phyloP scores from a whole-genome alignment of 352 stramenopile genomes.

The Globisporangium paddicum region DNA sequence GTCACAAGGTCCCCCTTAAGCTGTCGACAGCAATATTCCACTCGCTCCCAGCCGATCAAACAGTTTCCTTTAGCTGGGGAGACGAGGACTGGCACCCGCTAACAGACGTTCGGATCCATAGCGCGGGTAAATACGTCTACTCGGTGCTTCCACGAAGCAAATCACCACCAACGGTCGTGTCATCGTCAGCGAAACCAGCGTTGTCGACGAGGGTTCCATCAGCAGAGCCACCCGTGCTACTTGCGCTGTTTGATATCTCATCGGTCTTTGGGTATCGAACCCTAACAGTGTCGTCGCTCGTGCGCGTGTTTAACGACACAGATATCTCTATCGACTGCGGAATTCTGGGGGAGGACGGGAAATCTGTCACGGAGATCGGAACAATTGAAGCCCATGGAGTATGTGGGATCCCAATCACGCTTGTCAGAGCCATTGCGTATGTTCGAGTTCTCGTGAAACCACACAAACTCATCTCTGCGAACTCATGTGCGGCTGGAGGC shows the following conservation, averaged over 20 bases:
- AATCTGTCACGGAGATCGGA: conserved; percentile 50
- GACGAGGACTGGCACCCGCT: conserved; percentile 68
- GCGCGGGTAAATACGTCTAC: conserved; percentile 74
- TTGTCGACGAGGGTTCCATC: neutral
- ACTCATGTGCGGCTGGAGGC: neutral
- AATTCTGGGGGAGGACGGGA: conserved; percentile 51
- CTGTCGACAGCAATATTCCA: conserved; percentile 65
- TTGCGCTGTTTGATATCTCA: conserved; percentile 74
- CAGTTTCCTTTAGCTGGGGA: conserved; percentile 69
- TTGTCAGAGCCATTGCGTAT: conserved; percentile 47
- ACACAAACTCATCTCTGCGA: conserved; percentile 13
- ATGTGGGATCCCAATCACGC: conserved; percentile 60
- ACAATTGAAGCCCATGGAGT: conserved; percentile 59
- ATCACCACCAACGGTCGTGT: neutral
- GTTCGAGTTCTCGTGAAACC: conserved; percentile 65
- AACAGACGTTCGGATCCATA: conserved; percentile 73
- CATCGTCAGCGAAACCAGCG: neutral
- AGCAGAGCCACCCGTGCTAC: conserved; percentile 22
- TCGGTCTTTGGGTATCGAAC: conserved; percentile 63
- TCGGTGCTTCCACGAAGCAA: conserved; percentile 35
- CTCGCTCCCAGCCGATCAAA: conserved; percentile 65
- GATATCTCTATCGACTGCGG: conserved; percentile 53
- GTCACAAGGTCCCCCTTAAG: conserved; percentile 64
- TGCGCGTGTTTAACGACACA: conserved; percentile 75
- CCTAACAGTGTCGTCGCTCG: conserved; percentile 74